Conservation (phyloP, 2,329 filamentous ascomycete species). For the Neocatenulostroma microsporum region DNA sequence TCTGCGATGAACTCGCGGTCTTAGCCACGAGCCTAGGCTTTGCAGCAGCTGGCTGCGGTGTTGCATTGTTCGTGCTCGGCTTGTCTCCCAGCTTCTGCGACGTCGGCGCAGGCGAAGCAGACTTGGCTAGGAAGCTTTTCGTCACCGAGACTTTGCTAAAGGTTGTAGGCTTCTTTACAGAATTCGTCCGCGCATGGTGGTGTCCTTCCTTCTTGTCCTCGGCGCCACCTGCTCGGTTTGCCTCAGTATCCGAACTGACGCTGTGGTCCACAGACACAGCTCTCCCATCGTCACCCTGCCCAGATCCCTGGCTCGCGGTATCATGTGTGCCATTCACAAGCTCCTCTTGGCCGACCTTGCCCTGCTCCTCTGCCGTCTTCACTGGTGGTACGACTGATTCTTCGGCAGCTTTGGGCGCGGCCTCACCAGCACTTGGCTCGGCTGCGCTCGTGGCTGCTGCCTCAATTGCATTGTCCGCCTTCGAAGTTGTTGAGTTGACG, state of each 20-base stretch:
- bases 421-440: constrained; percentile 28
- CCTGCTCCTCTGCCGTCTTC: constrained; percentile 8
- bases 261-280: constrained; percentile 62
- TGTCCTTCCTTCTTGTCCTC: constrained; percentile 48
- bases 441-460: constrained; percentile 11
- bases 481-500: constrained; percentile 6
- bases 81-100: constrained; percentile 47
- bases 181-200: constrained; percentile 50
- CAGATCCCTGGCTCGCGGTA: constrained; percentile 23
- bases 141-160: constrained; percentile 85
- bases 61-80: constrained; percentile 24
- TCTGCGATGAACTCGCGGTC: constrained; percentile 49
- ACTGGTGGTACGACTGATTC: constrained; percentile 5
- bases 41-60: constrained; percentile 40
- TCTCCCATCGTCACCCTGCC: constrained; percentile 44
- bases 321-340: constrained; percentile 20
- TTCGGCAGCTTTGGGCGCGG: constrained; percentile 12
- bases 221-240: constrained; percentile 46
- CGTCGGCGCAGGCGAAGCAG: constrained; percentile 45
- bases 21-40: constrained; percentile 71
- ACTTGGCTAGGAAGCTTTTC: constrained; percentile 75
- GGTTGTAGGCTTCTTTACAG: constrained; percentile 64
- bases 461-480: constrained; percentile 5
- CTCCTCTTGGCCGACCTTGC: constrained; percentile 5
- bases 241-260: constrained; percentile 70